These are phyloP conservation scores for Wickerhamiella azymoides DNA, from an alignment of 805 yeast species.

Conservation along the genomic window DNA sequence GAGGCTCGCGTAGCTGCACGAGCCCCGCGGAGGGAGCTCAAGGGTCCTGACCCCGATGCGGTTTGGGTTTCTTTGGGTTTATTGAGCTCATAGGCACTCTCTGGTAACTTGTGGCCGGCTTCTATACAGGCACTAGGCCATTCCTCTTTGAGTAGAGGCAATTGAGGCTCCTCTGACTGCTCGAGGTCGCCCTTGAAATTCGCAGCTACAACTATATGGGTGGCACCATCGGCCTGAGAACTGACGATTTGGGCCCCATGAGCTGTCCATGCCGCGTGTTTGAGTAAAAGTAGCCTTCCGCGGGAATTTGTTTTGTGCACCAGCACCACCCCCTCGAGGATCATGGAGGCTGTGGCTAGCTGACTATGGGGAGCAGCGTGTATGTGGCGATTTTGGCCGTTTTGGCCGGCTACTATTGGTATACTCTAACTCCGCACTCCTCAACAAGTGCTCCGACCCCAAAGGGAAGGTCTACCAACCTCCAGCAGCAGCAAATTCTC, in stretches of 20 bases:
- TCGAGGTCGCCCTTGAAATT: neutral
- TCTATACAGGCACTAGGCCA: slow-evolving; percentile 27
- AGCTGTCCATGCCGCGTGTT: slow-evolving; percentile 1
- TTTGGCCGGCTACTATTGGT: neutral
- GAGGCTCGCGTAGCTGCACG: slow-evolving; percentile 11
- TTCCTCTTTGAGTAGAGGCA: slow-evolving; percentile 11
- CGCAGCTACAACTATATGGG: slow-evolving; percentile 19
- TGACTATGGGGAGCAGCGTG: neutral
- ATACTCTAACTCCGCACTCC: neutral
- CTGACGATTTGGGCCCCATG: neutral
- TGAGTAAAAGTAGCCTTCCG: neutral
- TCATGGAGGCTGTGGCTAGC: neutral
- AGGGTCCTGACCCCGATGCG: too few relatives aligned
- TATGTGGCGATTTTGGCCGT: neutral
- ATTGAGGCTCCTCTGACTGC: neutral
- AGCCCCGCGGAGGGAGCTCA: too few relatives aligned
- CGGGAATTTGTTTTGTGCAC: neutral
- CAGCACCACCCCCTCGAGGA: neutral
- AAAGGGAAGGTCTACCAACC: neutral
- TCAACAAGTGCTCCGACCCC: neutral
- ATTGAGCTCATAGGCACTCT: neutral
- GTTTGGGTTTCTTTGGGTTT: too few relatives aligned
- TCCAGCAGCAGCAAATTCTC: slow-evolving; percentile 22
- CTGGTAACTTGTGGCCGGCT: slow-evolving; percentile 10
- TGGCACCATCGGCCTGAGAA: neutral